Evolutionary conservation across 805 yeast genomes (phyloP).

Genomic region (Ogataea haglerorum): DNA sequence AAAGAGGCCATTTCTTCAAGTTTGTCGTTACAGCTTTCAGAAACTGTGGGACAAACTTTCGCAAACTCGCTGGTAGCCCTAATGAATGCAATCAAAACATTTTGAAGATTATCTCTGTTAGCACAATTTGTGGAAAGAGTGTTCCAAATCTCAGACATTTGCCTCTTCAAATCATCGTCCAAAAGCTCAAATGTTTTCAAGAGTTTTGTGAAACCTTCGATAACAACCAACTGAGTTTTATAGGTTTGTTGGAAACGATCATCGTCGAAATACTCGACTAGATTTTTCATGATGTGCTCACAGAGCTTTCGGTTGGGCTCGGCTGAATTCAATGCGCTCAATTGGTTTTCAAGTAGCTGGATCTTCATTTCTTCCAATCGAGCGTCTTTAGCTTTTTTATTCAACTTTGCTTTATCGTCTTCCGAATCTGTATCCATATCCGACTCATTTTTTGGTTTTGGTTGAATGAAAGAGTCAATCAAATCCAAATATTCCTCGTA

Average conservation of each 20-base stretch:
- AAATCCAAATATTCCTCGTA: slow-evolving; percentile 38
- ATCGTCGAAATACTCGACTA: slow-evolving; percentile 24
- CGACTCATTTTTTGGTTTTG: slow-evolving; percentile 28
- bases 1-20: slow-evolving; percentile 27
- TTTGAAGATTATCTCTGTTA: slow-evolving; percentile 39
- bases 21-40: slow-evolving; percentile 43
- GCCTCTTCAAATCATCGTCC: slow-evolving; percentile 6
- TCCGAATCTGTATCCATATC: slow-evolving; percentile 40
- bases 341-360: slow-evolving; percentile 12
- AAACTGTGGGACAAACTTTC: slow-evolving; percentile 33
- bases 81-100: slow-evolving; percentile 51
- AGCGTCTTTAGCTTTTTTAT: slow-evolving; percentile 19
- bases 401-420: slow-evolving; percentile 25
- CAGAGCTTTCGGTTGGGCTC: slow-evolving; percentile 41
- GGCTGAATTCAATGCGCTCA: slow-evolving; percentile 39
- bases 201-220: slow-evolving; percentile 3
- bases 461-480: slow-evolving; percentile 18
- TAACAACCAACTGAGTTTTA: slow-evolving; percentile 17
- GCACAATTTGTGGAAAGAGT: slow-evolving; percentile 14
- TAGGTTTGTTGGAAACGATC: slow-evolving; percentile 14
- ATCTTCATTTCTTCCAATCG: slow-evolving; percentile 19
- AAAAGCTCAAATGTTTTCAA: not conserved
- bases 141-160: slow-evolving; percentile 16
- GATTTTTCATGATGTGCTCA: slow-evolving; percentile 35
- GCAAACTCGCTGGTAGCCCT: slow-evolving; percentile 21